Percentiles rank a stretch among this genome's conserved stretches.
Conservation (phyloP, 257 asterid species). For the Solanum clarkiae region DNA sequence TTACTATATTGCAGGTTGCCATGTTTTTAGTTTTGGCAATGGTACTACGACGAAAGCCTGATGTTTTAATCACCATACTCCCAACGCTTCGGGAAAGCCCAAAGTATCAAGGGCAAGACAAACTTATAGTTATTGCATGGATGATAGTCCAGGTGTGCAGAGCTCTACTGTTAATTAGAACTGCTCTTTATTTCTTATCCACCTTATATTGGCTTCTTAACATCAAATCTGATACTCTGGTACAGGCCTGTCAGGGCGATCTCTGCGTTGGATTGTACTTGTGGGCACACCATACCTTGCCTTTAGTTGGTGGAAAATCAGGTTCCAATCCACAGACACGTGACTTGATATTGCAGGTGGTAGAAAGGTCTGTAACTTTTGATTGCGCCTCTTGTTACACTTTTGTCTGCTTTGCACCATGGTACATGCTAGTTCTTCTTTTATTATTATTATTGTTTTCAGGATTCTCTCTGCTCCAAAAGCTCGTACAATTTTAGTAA, state of each 20-base stretch:
- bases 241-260: conserved; percentile 72
- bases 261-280: conserved; percentile 59
- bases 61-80: conserved; percentile 35
- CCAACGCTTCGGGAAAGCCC: conserved; percentile 46
- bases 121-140: conserved; percentile 57
- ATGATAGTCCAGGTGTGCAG: conserved; percentile 55
- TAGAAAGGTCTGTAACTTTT: conserved; percentile 45
- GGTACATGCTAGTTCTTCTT: not conserved
- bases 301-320: conserved; percentile 58
- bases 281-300: conserved; percentile 67
- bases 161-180: not conserved
- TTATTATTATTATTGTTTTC: not conserved
- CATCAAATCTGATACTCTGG: not conserved
- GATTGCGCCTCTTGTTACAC: not conserved
- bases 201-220: not conserved
- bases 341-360: conserved; percentile 73
- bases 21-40: conserved; percentile 53
- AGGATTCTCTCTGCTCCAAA: conserved; percentile 69
- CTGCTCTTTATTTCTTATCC: not conserved
- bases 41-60: conserved; percentile 75
- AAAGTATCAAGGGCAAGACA: conserved; percentile 77
- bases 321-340: conserved; percentile 64
- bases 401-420: not conserved
- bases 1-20: conserved; percentile 50
- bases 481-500: conserved; percentile 52